Evolutionary conservation across 495 filamentous ascomycete species (phyloP).

Genomic region (Cercophora sp.): DNA sequence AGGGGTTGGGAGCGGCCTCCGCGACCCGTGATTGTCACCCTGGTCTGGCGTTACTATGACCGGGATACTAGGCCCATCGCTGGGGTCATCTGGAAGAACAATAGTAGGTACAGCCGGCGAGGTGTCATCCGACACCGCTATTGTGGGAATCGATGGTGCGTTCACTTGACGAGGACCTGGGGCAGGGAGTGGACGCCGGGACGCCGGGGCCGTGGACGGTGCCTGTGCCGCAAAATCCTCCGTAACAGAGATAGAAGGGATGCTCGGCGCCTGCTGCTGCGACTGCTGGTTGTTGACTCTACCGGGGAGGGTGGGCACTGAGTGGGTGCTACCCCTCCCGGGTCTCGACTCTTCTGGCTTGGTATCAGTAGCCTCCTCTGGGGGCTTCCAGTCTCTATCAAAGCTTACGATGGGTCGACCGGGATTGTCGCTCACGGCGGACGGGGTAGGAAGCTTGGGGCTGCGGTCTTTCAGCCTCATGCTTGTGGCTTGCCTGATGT

Average conservation of each 20-base stretch:
- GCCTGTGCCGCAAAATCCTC: constrained; percentile 35
- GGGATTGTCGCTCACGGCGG: constrained; percentile 76
- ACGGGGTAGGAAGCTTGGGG: constrained; percentile 76
- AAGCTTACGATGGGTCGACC: constrained; percentile 94
- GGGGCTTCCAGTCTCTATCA: constrained; percentile 72
- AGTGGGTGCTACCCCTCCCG: constrained; percentile 18
- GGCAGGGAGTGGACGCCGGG: constrained; percentile 30
- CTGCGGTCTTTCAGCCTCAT: constrained; percentile 82
- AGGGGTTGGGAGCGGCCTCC: constrained; percentile 39
- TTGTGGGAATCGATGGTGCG: constrained; percentile 23
- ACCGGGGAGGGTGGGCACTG: constrained; percentile 25
- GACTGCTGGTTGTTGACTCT: constrained; percentile 22
- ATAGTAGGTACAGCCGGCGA: constrained; percentile 39
- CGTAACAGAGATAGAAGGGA: constrained; percentile 63
- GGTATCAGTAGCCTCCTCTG: constrained; percentile 54
- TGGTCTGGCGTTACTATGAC: constrained; percentile 42
- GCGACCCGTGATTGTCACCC: constrained; percentile 22
- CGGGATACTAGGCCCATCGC: constrained; percentile 38
- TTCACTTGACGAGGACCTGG: constrained; percentile 39
- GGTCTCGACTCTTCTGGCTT: constrained; percentile 40
- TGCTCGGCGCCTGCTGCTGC: constrained; percentile 23
- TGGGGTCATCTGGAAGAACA: constrained; percentile 38
- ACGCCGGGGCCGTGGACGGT: constrained; percentile 29
- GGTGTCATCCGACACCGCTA: constrained; percentile 27
- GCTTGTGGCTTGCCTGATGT: constrained; percentile 86